Base-by-base conservation (phyloP, 192 early-diverging fungal species). In the Backusella tarrabulga region DNA sequence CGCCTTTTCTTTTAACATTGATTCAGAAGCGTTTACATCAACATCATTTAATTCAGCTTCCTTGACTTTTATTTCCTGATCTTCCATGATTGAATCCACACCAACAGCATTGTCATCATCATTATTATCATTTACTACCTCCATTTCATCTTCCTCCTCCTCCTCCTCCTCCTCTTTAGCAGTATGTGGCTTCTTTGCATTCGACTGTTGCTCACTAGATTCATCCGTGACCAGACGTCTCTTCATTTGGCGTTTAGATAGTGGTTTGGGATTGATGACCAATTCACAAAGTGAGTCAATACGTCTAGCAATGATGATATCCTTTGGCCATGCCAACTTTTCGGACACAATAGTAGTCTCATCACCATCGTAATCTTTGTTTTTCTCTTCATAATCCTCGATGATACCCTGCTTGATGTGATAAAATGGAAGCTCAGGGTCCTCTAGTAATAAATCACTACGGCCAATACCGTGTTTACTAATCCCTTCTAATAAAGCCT, bases 381-480 rank as follows among this genome's bases (percentile, higher is more conserved):
- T 42, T 6, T 52, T 68, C 44, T 76, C 72, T n/a, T 63, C 56
- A 23, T 76, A 52, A 5, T 74, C 76, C 8, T 74, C 72, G 3
- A 73, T 23, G 50, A 84, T 80, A 41, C 80, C 73, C 14, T 79
- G 78, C 19, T 77, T 81, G 54, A 87, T 82, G n/a, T 80, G 76
- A 21, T 76, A 74, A 74, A 90, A 90, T 17, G 88, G 85, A 41
- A 90, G 60, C 3, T 87, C 84, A 26, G 79, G 75, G 44, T 90
- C 92, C 68, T 86, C 85, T 4, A 92, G 81, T 67, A 94, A 87
- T 23, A 92, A 71, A 76, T 95, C 94, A 68, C 81, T 84, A 32
- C 92, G 85, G 46, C 85, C 87, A 34, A 90, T 79, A 34, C 94
- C 94, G 79, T 90, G 92, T 71, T 88, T 88, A 35, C 88, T 89